Evolutionary conservation across 1,284 basidiomycete species (phyloP).

Genomic region (Neonothopanus nambi): DNA sequence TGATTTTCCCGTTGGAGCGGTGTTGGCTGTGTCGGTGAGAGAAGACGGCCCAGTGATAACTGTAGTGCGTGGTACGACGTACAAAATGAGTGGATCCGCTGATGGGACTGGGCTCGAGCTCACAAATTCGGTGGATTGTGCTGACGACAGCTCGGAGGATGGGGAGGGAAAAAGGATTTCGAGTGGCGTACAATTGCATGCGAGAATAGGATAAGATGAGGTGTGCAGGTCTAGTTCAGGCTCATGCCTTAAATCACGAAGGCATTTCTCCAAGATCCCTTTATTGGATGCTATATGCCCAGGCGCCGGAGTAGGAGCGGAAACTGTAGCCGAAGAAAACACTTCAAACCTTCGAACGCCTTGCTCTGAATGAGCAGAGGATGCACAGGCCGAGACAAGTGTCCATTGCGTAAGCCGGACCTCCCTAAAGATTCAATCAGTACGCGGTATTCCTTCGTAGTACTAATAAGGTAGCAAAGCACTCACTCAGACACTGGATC

Average conservation of each 20-base stretch:
- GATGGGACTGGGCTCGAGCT: background rate
- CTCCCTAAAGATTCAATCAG: conserved; percentile 15
- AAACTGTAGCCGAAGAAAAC: conserved; percentile 5
- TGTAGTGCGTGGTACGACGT: conserved; percentile 16
- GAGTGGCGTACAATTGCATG: conserved; percentile 24
- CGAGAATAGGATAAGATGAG: conserved; percentile 21
- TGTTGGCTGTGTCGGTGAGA: background rate
- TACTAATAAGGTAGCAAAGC: background rate
- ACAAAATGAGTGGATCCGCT: conserved; percentile 7
- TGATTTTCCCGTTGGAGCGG: conserved; percentile 10
- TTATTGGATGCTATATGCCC: background rate
- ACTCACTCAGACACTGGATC: conserved; percentile 24
- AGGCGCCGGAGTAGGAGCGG: background rate
- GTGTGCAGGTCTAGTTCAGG: conserved; percentile 25
- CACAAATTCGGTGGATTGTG: too few species aligned
- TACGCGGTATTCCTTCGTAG: too few species aligned
- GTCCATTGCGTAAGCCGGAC: conserved; percentile 23
- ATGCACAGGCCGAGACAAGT: conserved; percentile 26
- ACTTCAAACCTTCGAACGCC: conserved; percentile 22
- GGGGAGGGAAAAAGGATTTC: conserved; percentile 14
- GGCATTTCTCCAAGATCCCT: too few species aligned
- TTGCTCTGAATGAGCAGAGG: conserved; percentile 18
- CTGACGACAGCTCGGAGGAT: background rate
- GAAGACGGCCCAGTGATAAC: background rate
- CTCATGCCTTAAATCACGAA: background rate